Percentiles rank a stretch among this genome's conserved stretches.
These are phyloP conservation scores for Lactarius hatsudake DNA, from an alignment of 768 basidiomycete genomes.

Conservation along the genomic window DNA sequence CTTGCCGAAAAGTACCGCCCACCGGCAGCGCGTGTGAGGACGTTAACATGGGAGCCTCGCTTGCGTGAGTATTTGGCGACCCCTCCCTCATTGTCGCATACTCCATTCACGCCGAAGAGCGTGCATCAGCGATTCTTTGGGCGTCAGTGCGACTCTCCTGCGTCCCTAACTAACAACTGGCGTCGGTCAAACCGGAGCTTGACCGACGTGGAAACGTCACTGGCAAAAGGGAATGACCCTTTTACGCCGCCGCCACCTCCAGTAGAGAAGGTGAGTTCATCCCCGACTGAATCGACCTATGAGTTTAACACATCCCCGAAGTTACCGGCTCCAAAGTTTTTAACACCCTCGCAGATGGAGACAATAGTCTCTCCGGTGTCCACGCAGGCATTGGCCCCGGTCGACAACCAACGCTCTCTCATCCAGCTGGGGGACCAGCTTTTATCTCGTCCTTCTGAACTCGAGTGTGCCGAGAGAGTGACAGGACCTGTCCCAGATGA, in stretches of 20 bases:
- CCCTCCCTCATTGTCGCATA: background rate
- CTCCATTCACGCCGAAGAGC: slow-evolving; percentile 2
- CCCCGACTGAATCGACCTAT: background rate
- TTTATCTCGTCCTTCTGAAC: background rate
- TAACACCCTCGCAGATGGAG: background rate
- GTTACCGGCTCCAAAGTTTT: background rate
- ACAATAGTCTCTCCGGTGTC: background rate
- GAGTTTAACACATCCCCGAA: background rate
- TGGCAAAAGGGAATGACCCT: background rate
- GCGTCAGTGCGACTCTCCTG: slow-evolving; percentile 7
- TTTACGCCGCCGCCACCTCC: background rate
- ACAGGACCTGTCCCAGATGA: background rate
- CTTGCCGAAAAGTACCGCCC: slow-evolving; percentile 18
- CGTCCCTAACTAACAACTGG: slow-evolving; percentile 3
- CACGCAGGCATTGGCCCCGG: background rate
- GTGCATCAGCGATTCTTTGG: slow-evolving; percentile 1
- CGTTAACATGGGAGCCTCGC: slow-evolving; percentile 13
- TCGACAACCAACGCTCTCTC: background rate
- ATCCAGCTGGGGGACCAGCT: background rate
- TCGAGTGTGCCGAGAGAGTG: background rate
- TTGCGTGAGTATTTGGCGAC: background rate
- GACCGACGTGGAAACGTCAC: background rate
- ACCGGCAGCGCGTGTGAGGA: slow-evolving; percentile 17
- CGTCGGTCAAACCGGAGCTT: background rate
- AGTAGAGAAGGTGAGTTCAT: background rate